Conservation (phyloP, 192 early-diverging fungal species). For the Coemansia sp. region DNA sequence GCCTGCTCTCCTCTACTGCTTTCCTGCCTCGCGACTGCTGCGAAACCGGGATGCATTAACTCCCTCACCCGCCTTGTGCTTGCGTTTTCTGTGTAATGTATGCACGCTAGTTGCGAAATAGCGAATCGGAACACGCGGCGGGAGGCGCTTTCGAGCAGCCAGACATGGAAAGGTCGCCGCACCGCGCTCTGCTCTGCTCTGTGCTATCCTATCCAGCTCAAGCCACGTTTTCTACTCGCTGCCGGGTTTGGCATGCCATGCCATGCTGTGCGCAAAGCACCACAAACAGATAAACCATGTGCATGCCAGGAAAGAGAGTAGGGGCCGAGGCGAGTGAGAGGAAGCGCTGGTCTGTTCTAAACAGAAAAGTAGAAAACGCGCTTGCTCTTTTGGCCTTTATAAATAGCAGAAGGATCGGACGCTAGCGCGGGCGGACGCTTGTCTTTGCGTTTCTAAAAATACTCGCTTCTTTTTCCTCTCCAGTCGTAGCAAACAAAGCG, state of each 20-base stretch:
- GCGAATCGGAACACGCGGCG: constrained; percentile 8
- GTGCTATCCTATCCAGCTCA: constrained; percentile 9
- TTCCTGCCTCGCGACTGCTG: neutral
- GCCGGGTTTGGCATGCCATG: neutral
- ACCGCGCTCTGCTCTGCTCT: too few relatives aligned
- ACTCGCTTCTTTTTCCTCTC: neutral
- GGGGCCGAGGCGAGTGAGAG: neutral
- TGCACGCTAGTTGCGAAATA: neutral
- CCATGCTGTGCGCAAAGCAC: neutral
- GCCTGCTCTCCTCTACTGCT: neutral
- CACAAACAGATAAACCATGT: neutral
- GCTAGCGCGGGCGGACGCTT: neutral
- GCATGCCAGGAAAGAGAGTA: too few relatives aligned
- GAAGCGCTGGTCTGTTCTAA: neutral
- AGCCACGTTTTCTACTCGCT: constrained; percentile 33
- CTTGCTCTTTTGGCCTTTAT: neutral
- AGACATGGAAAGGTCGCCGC: too few relatives aligned
- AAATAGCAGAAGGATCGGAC: neutral
- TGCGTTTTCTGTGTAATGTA: constrained; percentile 3
- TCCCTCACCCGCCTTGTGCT: neutral
- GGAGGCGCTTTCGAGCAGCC: too few relatives aligned
- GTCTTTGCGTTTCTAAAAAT: neutral
- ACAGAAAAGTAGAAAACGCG: neutral
- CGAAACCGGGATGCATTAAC: neutral
- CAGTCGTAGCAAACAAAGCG: neutral